Conservation (phyloP, 345 rosid species). For the Cardiospermum halicacabum region DNA sequence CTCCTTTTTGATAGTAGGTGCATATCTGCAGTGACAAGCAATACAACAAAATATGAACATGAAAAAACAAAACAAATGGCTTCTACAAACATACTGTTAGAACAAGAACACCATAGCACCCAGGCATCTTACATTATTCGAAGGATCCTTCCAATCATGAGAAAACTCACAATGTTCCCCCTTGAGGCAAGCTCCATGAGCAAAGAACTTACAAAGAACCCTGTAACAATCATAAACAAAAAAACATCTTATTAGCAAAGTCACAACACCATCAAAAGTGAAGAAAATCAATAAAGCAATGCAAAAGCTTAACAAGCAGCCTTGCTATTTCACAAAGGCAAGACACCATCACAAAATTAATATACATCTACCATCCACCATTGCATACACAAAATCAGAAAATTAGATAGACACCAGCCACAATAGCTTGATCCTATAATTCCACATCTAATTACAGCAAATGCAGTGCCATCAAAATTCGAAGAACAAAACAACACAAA, state of each 20-base stretch:
- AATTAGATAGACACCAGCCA: too few relatives aligned
- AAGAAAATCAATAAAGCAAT: neutral
- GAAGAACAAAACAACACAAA: too few relatives aligned
- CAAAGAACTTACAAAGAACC: conserved; percentile 78
- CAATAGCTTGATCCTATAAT: too few relatives aligned
- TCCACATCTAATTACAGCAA: neutral
- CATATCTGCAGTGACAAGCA: conserved; percentile 52
- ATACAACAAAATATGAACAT: neutral
- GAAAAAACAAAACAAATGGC: neutral
- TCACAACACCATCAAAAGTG: neutral
- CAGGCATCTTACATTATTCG: conserved; percentile 49
- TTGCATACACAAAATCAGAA: too few relatives aligned
- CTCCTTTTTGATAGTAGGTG: conserved; percentile 87
- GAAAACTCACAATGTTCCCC: conserved; percentile 92
- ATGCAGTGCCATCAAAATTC: too few relatives aligned
- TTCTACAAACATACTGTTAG: neutral
- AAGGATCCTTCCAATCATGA: conserved; percentile 67
- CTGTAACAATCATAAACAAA: conserved; percentile 27
- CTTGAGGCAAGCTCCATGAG: conserved; percentile 88
- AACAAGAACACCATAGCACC: neutral
- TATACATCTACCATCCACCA: too few relatives aligned
- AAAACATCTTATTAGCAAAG: neutral
- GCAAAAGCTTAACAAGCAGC: neutral
- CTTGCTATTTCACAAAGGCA: too few relatives aligned
- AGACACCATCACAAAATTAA: neutral